Evolutionary conservation across 441 rosid genomes (phyloP), one percentile per base, ranked within the genome.

Genomic region (Sinapis alba): DNA sequence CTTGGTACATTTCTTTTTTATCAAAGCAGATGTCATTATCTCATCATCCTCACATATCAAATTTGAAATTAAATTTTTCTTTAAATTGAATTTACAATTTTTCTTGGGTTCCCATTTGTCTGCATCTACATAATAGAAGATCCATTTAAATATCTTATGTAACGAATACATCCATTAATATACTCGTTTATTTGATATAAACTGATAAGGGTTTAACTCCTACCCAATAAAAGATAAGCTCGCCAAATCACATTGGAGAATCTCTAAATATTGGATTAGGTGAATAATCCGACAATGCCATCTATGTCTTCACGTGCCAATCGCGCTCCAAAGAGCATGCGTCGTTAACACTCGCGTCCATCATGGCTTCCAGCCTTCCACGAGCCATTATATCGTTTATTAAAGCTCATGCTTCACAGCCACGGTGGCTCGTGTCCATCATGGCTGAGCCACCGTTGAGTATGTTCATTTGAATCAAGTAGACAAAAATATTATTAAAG

Each of bases 281-380:
- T 51, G 63, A 12, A 41, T 41, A 68, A 68, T 68, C 68, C 23
- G 51, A 69, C 69, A 62, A 76, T 53, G 71, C 45, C 62, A 57
- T 30, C 7, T 6, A 43, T 63, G 61, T 10, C 66, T 16, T 27
- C 58, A 64, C 26, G 36, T 72, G 53, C 7, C 11, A 2, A 2
- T 20, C 36, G 68, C 78, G 63, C 56, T 28, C 61, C 24, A 9
- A 4, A 21, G 7, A 27, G 30, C 43, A 28, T 57, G 68, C 68
- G 75, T 74, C 3, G 13, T 9, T 18, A 23, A 56, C 10, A 68
- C 53, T 56, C 21, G 6, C 47, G 6, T 1, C 60, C 71, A 76
- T 43, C 71, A 70, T 71, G 80, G 68, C 71, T 11, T 2, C 34
- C 80, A 47, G n/a, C n/a, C 43, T 67, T 23, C 78, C 73, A 61